Evolutionary conservation across 257 asterid species (phyloP).

Genomic region (Solanum verrucosum): DNA sequence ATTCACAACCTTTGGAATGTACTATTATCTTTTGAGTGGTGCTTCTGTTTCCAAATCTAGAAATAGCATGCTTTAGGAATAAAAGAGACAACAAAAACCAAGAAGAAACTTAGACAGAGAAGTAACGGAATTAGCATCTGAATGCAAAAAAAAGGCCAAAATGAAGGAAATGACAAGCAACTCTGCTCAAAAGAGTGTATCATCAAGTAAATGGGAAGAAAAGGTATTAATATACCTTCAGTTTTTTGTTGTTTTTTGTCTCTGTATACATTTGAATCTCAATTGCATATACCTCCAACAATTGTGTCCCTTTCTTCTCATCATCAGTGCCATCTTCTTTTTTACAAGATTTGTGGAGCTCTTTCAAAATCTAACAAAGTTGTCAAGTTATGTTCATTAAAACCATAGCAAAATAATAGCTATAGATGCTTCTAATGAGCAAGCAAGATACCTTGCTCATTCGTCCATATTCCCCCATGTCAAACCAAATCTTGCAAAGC

Average conservation of each 20-base stretch:
- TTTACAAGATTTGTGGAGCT: constrained; percentile 94
- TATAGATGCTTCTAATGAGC: neutral
- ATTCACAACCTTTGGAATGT: no score
- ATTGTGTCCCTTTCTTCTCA: constrained; percentile 95
- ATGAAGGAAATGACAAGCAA: neutral
- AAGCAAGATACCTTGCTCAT: constrained; percentile 69
- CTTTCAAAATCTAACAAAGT: constrained; percentile 69
- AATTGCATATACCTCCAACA: constrained; percentile 94
- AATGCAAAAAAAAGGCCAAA: neutral
- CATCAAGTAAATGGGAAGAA: neutral
- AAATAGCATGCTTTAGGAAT: neutral
- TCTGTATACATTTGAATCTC: constrained; percentile 98
- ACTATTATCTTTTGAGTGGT: neutral
- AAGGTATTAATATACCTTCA: constrained; percentile 45
- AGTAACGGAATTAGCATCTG: neutral
- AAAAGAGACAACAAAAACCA: neutral
- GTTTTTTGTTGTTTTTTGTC: constrained; percentile 92
- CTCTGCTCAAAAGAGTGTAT: neutral
- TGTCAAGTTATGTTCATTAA: neutral
- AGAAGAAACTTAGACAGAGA: neutral
- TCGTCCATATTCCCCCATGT: constrained; percentile 86
- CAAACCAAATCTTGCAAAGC: constrained; percentile 98
- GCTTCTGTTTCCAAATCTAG: neutral
- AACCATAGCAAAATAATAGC: neutral
- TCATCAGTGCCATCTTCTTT: constrained; percentile 97